Conservation (phyloP, 352 stramenopile genomes). For the Pythium scleroteichum region DNA sequence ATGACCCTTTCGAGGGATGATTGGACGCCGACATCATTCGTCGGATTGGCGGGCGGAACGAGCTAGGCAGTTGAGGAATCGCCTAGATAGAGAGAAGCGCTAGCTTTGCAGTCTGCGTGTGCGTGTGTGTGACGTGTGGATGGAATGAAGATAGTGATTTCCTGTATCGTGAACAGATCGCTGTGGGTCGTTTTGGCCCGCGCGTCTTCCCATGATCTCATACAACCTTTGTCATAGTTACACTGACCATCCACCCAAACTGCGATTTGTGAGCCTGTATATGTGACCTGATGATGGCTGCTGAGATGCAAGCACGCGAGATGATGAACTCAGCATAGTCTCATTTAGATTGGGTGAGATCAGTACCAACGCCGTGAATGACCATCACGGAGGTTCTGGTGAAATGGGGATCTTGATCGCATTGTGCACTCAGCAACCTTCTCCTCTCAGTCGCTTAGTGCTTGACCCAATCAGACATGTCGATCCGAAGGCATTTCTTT, state of each 20-base stretch:
- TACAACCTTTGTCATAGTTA: constrained; percentile 57
- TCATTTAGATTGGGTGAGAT: constrained; percentile 16
- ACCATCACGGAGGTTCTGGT: constrained; percentile 10
- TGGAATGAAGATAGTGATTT: constrained; percentile 36
- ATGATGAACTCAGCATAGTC: neutral
- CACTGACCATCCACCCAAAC: constrained; percentile 42
- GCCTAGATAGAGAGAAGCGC: neutral
- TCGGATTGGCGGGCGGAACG: too few relatives aligned
- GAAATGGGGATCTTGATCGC: constrained; percentile 12
- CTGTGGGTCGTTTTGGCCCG: constrained; percentile 29
- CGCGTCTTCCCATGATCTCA: constrained; percentile 38
- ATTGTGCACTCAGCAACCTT: neutral
- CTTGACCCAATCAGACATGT: too few relatives aligned
- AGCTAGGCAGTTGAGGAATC: neutral
- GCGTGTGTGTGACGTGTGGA: constrained; percentile 11
- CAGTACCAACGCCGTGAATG: constrained; percentile 11
- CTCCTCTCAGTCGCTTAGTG: too few relatives aligned
- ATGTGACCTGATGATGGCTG: too few relatives aligned
- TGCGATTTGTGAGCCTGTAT: too few relatives aligned
- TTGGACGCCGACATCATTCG: constrained; percentile 4
- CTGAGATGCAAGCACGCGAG: too few relatives aligned
- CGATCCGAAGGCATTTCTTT: too few relatives aligned
- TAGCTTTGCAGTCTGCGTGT: too few relatives aligned
- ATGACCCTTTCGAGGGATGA: neutral
- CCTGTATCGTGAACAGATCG: constrained; percentile 33